Evolutionary conservation across 1,284 basidiomycete genomes (phyloP), one percentile per base, ranked within the genome.

Genomic region (Anthracocystis walkeri): DNA sequence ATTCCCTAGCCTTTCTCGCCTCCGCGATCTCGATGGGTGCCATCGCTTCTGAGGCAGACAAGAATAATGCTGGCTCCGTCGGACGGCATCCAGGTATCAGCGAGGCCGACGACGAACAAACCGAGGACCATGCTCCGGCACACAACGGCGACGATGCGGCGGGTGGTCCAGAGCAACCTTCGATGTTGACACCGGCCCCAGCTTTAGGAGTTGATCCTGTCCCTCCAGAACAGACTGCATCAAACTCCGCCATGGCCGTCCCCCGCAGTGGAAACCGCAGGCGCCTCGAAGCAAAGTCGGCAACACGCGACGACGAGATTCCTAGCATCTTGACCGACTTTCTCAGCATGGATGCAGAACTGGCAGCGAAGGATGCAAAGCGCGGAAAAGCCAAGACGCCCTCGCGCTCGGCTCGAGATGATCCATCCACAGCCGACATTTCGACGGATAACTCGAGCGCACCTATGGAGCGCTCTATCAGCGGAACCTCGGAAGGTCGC

Each of bases 11-110:
- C 27, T 76, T 76, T 40, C 64, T 76, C 14, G 74, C 74, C 2
- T 68, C 74, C 14, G 74, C 69, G 6, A 76, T 76, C 49, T 72
- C 74, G 21, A 72, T 65, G 65, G 74, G 74, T 12, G 65, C 65
- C 33, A 68, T 72, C 50, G 57, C 64, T n/a, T 53, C 49, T n/a
- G 58, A 61, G 20, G 4, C 35, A 16, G 44, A 68, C 23, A 52
- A 29, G 7, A 51, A 27, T 12, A 16, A 31, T 8, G 50, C 35
- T 8, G 41, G 31, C 7, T n/a, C 31, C 21, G 11, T 4, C 27
- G 42, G 27, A 7, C n/a, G 12, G 18, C 27, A 53, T 18, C 31
- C 21, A 14, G 14, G 23, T 21, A 20, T n/a, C 8, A 33, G 38
- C 12, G 27, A 52, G 41, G 14, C 21, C 4, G 23, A 41, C 41